Base-by-base conservation (phyloP, 148 eudicot genomes). In the Polygonum maritimum region DNA sequence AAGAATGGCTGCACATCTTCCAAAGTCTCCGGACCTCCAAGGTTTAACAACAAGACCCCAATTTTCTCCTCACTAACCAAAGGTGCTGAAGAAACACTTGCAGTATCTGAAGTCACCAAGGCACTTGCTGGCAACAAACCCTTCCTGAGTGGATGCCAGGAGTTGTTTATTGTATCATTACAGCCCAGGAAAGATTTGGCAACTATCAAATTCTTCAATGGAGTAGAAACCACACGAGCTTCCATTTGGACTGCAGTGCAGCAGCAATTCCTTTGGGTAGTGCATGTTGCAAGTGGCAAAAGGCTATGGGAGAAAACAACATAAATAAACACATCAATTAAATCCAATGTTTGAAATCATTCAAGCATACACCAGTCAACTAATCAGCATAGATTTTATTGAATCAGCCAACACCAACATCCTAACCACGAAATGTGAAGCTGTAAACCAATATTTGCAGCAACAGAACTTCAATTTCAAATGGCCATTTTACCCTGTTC, bases 11-110 rank as follows among this genome's bases (percentile, higher is more conserved):
- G 98, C 80, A 95, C 97, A 77, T 95, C 98, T 47, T 95, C 94
- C 80, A 95, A 87, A 75, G 97, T 94, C 81, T 94, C 98, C 48
- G 98, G 98, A 67, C 98, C 98, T 79, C 98, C 98, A 82, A 94
- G 98, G 84, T 94, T 94, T 16, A 94, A 93, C 85, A 94, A 81
- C 78, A 94, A 78, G 1, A 94, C 98, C 67, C 98, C 98, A 36
- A 90, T 83, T 77, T 85, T 92, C 76, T 88, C 97, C 76, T 90
- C 92, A 57, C 84, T 88, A 70, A 80, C 77, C 48, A 82, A 36
- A 8, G 86, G 75, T 57, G 76, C 65, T 38, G 82, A 33, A 7
- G 89, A 86, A 36, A 84, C 70, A 71, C 84, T 86, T 77, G 74
- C 75, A 81, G 86, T 57, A 40, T 73, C 80, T 75, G 97, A 88